Evolutionary conservation across 2,329 filamentous ascomycete genomes (phyloP).

Genomic region (Colletotrichum sp.): DNA sequence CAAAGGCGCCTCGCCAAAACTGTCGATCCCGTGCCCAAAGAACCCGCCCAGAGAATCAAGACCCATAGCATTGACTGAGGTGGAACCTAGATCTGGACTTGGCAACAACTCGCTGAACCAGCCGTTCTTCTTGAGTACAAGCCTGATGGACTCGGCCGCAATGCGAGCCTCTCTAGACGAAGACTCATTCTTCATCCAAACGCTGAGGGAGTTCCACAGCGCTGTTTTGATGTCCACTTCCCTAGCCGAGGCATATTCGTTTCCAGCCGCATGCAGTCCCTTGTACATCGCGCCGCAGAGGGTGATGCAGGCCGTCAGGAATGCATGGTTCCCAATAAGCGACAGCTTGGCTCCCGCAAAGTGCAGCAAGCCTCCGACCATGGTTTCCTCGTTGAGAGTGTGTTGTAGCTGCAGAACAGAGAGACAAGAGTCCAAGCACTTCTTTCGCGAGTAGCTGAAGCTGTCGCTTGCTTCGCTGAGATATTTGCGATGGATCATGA

Average conservation of each 20-base stretch:
- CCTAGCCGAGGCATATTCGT: not conserved
- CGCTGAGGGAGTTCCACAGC: not conserved
- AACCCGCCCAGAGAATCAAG: not conserved
- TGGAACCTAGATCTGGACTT: not conserved
- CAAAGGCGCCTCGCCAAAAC: not conserved
- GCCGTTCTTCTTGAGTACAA: not conserved
- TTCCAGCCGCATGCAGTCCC: not conserved
- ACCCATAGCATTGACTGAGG: not conserved
- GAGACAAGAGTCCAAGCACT: constrained; percentile 28
- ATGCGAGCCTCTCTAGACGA: not conserved
- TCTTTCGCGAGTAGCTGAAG: constrained; percentile 29
- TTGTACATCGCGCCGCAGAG: constrained; percentile 15
- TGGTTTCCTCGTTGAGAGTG: constrained; percentile 26
- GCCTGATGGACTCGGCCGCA: not conserved
- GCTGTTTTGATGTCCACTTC: not conserved
- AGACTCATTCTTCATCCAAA: not conserved
- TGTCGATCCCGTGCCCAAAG: not conserved
- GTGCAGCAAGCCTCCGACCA: constrained; percentile 24
- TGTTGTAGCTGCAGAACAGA: constrained; percentile 27
- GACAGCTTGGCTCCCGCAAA: constrained; percentile 24
- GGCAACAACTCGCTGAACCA: not conserved
- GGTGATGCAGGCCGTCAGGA: constrained; percentile 27
- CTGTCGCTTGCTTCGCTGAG: constrained; percentile 15
- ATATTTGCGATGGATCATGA: constrained; percentile 36
- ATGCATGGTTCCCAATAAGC: constrained; percentile 24